Percentiles rank a stretch among this genome's conserved stretches.
Conservation (phyloP, 768 basidiomycete genomes). For the Pleurotus platypus region DNA sequence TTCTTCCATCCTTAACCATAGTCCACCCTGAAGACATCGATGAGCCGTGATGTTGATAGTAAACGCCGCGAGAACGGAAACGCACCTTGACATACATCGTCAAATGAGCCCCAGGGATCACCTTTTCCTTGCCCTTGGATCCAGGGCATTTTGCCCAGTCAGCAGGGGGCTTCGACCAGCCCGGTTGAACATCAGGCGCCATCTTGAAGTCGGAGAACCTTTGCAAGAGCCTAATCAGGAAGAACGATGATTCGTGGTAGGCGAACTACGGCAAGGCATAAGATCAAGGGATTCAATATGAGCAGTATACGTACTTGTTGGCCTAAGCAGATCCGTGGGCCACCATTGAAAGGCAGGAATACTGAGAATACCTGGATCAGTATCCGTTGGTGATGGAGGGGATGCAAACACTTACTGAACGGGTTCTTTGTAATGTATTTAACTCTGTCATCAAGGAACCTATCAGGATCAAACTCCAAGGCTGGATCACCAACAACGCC, state of each 20-base stretch:
- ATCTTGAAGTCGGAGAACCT: constrained; percentile 43
- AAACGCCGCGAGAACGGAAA: not conserved
- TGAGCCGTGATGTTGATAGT: too few relatives aligned
- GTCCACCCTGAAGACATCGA: not conserved
- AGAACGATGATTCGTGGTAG: constrained; percentile 62
- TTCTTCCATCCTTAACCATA: constrained; percentile 7
- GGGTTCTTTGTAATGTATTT: constrained; percentile 57
- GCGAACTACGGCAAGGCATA: constrained; percentile 41
- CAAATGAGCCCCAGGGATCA: constrained; percentile 43
- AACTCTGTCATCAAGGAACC: constrained; percentile 61
- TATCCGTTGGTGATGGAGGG: constrained; percentile 4
- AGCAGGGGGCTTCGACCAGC: constrained; percentile 36
- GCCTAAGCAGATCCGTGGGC: constrained; percentile 48
- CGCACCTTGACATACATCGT: constrained; percentile 49
- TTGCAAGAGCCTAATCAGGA: constrained; percentile 59
- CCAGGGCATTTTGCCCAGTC: constrained; percentile 37
- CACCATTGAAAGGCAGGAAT: constrained; percentile 52
- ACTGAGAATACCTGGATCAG: constrained; percentile 22
- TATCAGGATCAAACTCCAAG: constrained; percentile 60
- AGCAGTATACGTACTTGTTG: constrained; percentile 33
- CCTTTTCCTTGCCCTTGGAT: constrained; percentile 42
- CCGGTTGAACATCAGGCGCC: constrained; percentile 41
- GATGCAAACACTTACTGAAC: constrained; percentile 24
- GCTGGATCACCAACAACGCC: constrained; percentile 26
- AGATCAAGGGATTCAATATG: too few relatives aligned